Evolutionary conservation across 73 alveolate genomes (phyloP).

Genomic region (Stentor roeselii): DNA sequence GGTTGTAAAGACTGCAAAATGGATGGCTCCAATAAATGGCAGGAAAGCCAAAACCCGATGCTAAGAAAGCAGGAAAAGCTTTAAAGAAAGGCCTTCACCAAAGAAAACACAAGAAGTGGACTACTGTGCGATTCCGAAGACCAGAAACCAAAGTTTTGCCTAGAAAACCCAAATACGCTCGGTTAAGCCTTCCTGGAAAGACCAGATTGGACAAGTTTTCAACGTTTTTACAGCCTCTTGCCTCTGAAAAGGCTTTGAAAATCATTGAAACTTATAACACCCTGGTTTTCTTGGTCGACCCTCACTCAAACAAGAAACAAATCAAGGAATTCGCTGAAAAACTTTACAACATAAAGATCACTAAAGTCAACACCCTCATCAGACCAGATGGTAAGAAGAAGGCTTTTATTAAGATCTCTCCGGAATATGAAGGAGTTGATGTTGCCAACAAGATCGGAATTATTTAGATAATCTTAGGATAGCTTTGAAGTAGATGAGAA

Average conservation of each 20-base stretch:
- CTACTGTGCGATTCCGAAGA: conserved; percentile 55
- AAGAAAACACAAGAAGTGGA: conserved; percentile 60
- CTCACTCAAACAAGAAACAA: conserved; percentile 66
- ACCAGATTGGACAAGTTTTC: conserved; percentile 61
- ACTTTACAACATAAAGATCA: conserved; percentile 54
- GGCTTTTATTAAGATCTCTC: conserved; percentile 69
- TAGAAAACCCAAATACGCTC: conserved; percentile 47
- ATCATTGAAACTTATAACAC: conserved; percentile 83
- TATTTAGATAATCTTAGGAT: conserved; percentile 37
- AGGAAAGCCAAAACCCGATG: conserved; percentile 48
- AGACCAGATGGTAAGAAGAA: conserved; percentile 83
- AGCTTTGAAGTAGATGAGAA: too few relatives aligned
- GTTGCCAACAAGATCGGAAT: conserved; percentile 85
- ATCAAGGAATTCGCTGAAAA: conserved; percentile 74
- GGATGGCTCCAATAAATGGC: too few relatives aligned
- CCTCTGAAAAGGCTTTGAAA: conserved; percentile 79
- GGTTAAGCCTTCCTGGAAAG: too few relatives aligned
- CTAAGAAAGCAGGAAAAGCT: conserved; percentile 39
- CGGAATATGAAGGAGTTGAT: conserved; percentile 71
- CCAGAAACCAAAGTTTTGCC: conserved; percentile 48
- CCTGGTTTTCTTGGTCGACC: conserved; percentile 73
- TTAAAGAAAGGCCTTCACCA: conserved; percentile 53
- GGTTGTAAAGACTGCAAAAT: too few relatives aligned
- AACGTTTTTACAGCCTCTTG: conserved; percentile 63
- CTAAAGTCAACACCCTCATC: conserved; percentile 76